Percentiles rank a stretch among this genome's conserved stretches.
phyloP scores from a whole-genome alignment of 2,329 filamentous ascomycete genomes.

The Daldinia sp. region DNA sequence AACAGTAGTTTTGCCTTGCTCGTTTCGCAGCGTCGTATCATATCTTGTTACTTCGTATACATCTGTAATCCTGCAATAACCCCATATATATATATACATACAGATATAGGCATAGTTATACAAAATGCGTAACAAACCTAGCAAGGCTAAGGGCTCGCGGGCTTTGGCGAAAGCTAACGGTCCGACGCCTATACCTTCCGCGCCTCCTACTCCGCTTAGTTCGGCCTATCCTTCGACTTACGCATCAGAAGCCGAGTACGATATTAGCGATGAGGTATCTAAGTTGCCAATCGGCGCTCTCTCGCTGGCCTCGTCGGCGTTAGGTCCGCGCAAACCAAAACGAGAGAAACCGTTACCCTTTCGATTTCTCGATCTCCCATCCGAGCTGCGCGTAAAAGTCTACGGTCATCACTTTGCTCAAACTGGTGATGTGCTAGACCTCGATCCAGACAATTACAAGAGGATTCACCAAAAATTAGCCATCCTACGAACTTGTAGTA shows the following conservation, averaged over 20 bases:
- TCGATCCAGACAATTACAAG: slow-evolving; percentile 72
- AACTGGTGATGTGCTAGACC: slow-evolving; percentile 65
- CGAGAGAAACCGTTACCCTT: slow-evolving; percentile 58
- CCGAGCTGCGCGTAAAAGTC: slow-evolving; percentile 74
- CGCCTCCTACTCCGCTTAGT: slow-evolving; percentile 48
- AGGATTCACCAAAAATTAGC: slow-evolving; percentile 66
- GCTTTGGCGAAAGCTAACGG: slow-evolving; percentile 38
- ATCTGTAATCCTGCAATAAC: neutral
- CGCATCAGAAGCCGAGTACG: slow-evolving; percentile 51
- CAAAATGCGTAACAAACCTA: slow-evolving; percentile 42
- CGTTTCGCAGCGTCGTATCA: neutral
- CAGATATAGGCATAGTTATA: slow-evolving; percentile 9
- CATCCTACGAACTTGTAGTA: slow-evolving; percentile 67
- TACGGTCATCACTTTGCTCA: slow-evolving; percentile 70
- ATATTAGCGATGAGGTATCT: slow-evolving; percentile 51
- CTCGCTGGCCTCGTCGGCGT: slow-evolving; percentile 50
- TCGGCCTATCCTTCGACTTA: slow-evolving; percentile 51
- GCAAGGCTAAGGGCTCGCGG: slow-evolving; percentile 47
- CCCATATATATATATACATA: slow-evolving; percentile 6
- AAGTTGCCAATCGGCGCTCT: slow-evolving; percentile 54
- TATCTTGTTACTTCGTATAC: too few species aligned
- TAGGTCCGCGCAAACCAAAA: slow-evolving; percentile 43
- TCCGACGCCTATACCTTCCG: slow-evolving; percentile 47
- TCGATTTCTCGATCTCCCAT: slow-evolving; percentile 71
- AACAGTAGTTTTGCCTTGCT: neutral